Evolutionary conservation across 179 eudicot genomes (phyloP).

Genomic region (Vitellaria paradoxa): DNA sequence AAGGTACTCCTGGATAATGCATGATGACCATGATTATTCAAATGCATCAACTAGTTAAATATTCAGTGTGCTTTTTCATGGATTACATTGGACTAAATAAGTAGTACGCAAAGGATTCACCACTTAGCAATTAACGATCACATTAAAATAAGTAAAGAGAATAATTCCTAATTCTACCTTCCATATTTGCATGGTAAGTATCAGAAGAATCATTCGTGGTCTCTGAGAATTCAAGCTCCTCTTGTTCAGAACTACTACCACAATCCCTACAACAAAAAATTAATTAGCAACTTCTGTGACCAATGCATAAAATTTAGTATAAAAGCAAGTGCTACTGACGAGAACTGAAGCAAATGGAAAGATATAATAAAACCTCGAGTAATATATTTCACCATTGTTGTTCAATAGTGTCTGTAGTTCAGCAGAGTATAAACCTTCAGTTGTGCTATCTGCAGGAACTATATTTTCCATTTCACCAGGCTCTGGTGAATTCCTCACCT

Average conservation of each 20-base stretch:
- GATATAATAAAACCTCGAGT: constrained; percentile 29
- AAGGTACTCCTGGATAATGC: constrained; percentile 36
- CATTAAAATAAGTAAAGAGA: background rate
- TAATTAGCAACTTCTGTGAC: background rate
- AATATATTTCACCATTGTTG: constrained; percentile 27
- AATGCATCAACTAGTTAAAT: background rate
- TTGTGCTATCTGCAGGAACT: constrained; percentile 19
- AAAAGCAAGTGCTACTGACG: background rate
- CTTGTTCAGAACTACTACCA: constrained; percentile 30
- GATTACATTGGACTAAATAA: background rate
- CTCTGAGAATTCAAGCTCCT: constrained; percentile 29
- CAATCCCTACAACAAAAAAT: constrained; percentile 26
- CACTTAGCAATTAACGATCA: background rate
- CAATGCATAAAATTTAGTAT: background rate
- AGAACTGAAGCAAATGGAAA: constrained; percentile 11
- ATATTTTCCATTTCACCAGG: constrained; percentile 31
- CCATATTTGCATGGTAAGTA: constrained; percentile 27
- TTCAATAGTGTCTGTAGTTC: constrained; percentile 37
- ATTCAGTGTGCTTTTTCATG: background rate
- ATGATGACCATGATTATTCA: constrained; percentile 2
- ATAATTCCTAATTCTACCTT: constrained; percentile 38
- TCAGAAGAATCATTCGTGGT: constrained; percentile 23
- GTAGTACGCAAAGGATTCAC: background rate
- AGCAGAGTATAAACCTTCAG: constrained; percentile 34
- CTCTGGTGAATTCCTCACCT: constrained; percentile 24